Conservation (phyloP, 768 basidiomycete species). For the Fomitopsis serialis region DNA sequence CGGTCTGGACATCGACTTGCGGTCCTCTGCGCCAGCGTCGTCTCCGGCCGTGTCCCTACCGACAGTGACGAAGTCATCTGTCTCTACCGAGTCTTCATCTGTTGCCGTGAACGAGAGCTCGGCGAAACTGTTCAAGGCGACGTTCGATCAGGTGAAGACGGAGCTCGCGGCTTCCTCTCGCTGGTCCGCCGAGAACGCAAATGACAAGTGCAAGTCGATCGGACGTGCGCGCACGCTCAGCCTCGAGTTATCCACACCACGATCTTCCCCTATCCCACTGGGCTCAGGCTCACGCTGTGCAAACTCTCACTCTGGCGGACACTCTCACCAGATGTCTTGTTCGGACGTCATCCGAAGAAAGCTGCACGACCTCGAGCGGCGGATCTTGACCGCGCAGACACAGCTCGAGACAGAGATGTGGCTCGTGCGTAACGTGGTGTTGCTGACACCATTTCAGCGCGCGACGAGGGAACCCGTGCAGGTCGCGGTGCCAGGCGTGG, state of each 20-base stretch:
- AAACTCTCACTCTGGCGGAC: constrained; percentile 7
- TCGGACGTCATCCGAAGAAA: constrained; percentile 53
- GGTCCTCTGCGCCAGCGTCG: not conserved
- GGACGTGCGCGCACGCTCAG: constrained; percentile 28
- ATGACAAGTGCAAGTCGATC: constrained; percentile 15
- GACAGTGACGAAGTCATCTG: not conserved
- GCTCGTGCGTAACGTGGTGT: constrained; percentile 73
- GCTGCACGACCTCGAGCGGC: constrained; percentile 58
- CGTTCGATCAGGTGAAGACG: constrained; percentile 84
- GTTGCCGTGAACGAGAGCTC: constrained; percentile 43
- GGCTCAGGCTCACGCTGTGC: constrained; percentile 9
- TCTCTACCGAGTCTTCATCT: not conserved
- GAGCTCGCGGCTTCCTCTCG: constrained; percentile 58
- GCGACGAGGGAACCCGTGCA: constrained; percentile 76
- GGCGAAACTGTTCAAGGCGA: constrained; percentile 65
- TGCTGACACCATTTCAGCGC: constrained; percentile 84
- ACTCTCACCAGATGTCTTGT: constrained; percentile 41
- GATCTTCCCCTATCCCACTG: constrained; percentile 3
- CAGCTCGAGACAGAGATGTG: constrained; percentile 67
- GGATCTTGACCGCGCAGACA: constrained; percentile 45
- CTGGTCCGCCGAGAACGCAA: constrained; percentile 26
- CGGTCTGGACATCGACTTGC: constrained; percentile 10
- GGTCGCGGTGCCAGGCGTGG: constrained; percentile 51
- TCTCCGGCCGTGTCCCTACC: not conserved
- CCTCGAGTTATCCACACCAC: constrained; percentile 22